Percentiles rank a stretch among this genome's conserved stretches.
Conservation (phyloP, 2,329 filamentous ascomycete species). For the Penicillium sp. region DNA sequence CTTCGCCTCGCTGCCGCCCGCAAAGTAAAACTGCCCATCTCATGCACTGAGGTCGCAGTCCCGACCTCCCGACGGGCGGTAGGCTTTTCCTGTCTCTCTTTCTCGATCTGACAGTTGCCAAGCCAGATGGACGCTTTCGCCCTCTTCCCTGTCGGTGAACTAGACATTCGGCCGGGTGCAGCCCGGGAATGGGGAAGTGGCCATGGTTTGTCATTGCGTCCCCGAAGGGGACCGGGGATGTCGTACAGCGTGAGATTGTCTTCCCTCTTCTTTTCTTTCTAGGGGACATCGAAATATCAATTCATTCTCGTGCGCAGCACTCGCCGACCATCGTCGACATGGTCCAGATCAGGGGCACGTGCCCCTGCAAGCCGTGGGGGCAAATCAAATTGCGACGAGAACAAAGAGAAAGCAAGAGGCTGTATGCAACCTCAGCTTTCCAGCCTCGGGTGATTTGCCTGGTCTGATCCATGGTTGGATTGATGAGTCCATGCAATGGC, state of each 20-base stretch:
- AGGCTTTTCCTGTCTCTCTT: slow-evolving; percentile 1
- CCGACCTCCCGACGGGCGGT: slow-evolving; percentile 7
- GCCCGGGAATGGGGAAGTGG: slow-evolving; percentile 12
- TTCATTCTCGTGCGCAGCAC: not conserved
- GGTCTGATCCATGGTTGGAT: slow-evolving; percentile 15
- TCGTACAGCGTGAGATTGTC: slow-evolving; percentile 6
- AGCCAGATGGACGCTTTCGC: slow-evolving; percentile 2
- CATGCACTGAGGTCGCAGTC: slow-evolving; percentile 2
- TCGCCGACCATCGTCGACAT: no score
- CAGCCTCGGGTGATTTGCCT: slow-evolving; percentile 13
- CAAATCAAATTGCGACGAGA: no score
- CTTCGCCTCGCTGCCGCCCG: slow-evolving; percentile 2
- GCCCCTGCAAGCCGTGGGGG: slow-evolving; percentile 16
- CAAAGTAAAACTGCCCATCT: slow-evolving; percentile 7
- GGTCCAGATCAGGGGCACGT: no score
- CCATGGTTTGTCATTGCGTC: slow-evolving; percentile 9
- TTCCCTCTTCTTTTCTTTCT: slow-evolving; percentile 1
- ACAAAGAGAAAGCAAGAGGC: no score
- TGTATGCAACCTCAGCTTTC: slow-evolving; percentile 18
- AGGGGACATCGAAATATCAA: slow-evolving; percentile 7
- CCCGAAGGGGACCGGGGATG: no score
- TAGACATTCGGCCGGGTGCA: slow-evolving; percentile 20
- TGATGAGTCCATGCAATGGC: slow-evolving; percentile 16
- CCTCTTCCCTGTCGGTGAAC: slow-evolving; percentile 10
- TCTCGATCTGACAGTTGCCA: slow-evolving; percentile 9